Base-by-base conservation (phyloP, 2,329 filamentous ascomycete genomes). In the Sclerotinia borealis region DNA sequence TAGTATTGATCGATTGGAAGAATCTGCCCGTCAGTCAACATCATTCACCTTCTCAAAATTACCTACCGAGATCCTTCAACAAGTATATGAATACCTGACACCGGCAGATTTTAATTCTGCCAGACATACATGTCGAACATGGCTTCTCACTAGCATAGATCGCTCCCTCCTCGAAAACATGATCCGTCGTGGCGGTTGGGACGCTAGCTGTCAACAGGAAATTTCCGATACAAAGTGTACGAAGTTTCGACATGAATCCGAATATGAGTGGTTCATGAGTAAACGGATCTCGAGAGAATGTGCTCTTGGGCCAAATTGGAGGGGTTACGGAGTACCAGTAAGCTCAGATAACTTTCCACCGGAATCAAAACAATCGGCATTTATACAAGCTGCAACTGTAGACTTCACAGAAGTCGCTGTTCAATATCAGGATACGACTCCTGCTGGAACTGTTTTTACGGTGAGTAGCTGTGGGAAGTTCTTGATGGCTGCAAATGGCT, bases 61-160 rank as follows among this genome's bases (percentile, higher is more conserved):
- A 29, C 71, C 67, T 22, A 76, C 72, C 15, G 78, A 80, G 64
- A 76, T 77, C 8, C 52, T 78, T 1, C 73, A 76, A 22, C 68
- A 76, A 7, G 73, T 79, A 13, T 77, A 75, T 64, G 50, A 45
- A 15, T 65, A 71, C 9, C 72, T 79, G 6, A 51, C 65, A 4
- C 77, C 77, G 0, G 51, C 63, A 11, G 77, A 79, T 68, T 89
- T 87, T 71, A 82, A 89, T 68, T 78, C 83, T 61, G 84, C 85
- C 19, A 79, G 86, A 22, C 81, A 83, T 66, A 81, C 81, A 22
- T 89, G 85, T 69, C 80, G 81, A 51, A 73, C 75, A 41, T 89
- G 84, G 86, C 84, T 87, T 76, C 73, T 79, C 43, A 80, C 79
- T 27, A 83, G 84, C 56, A 72, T 88, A n/a, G 76, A 85, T 56